These are phyloP conservation scores for Candida neerlandica DNA, from an alignment of 1,139 yeast genomes.

Conservation along the genomic window DNA sequence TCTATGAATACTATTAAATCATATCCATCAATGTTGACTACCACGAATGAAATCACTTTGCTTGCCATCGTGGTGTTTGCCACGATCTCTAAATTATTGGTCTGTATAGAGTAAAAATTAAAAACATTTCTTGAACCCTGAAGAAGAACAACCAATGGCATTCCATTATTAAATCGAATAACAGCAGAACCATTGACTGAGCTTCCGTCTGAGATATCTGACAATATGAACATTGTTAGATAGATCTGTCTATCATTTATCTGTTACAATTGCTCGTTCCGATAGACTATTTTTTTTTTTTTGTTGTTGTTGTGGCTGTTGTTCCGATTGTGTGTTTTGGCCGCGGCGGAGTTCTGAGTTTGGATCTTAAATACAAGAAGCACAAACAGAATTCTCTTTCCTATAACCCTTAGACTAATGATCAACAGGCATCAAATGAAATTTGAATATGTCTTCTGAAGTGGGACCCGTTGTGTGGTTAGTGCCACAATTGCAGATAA, in stretches of 20 bases:
- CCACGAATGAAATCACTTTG: slow-evolving; percentile 10
- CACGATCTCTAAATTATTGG: not conserved
- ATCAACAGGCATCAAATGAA: no score
- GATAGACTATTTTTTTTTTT: not conserved
- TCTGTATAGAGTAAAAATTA: slow-evolving; percentile 19
- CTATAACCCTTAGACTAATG: no score
- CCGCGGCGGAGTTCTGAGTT: no score
- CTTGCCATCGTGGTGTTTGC: slow-evolving; percentile 2
- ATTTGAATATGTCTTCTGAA: not conserved
- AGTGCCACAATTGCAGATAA: not conserved
- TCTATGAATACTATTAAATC: slow-evolving; percentile 12
- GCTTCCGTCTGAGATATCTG: slow-evolving; percentile 17
- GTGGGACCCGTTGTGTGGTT: not conserved
- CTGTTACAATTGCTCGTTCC: no score
- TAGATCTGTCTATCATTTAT: not conserved
- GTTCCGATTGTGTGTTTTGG: no score
- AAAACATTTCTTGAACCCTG: slow-evolving; percentile 21
- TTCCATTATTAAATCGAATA: slow-evolving; percentile 9
- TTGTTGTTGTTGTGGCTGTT: no score
- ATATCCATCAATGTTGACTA: slow-evolving; percentile 4
- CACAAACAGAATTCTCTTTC: no score
- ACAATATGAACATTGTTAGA: slow-evolving; percentile 19
- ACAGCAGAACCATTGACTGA: slow-evolving; percentile 10
- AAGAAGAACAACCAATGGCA: slow-evolving; percentile 20
- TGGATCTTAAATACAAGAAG: no score